Base-by-base conservation (phyloP, 805 yeast genomes). In the Kodamaea neixiangensis region DNA sequence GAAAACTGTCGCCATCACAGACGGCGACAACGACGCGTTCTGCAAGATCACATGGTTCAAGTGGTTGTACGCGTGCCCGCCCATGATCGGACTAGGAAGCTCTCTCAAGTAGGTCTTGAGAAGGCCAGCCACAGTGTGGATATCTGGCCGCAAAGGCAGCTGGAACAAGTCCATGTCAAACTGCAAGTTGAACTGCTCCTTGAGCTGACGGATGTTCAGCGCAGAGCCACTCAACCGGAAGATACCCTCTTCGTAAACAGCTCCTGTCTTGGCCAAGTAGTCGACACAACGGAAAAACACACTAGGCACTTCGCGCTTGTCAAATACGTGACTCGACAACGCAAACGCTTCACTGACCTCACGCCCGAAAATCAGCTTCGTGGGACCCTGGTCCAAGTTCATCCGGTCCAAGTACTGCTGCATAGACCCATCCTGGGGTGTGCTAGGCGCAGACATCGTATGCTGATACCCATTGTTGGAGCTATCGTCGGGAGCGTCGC, bases 151-250 rank as follows among this genome's bases (percentile, higher is more conserved):
- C 33, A 76, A 65, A 0, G 67, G 65, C 20, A 79, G 55, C 34
- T 68, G 67, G 54, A 75, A 77, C 47, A 92, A 73, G 61, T 89
- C 90, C 42, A 88, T 72, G 64, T 92, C 97, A 51, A 79, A 78
- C 4, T 78, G 75, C 10, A 65, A 73, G 63, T 91, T 89, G 71
- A 87, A 93, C 44, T 71, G 75, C 44, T 81, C 88, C 59, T 85
- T 88, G 52, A 89, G 75, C 38, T 75, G 80, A 55, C 85, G 81
- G 37, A 89, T 89, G 47, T 86, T 77, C 1, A 90, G 79, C 50
- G 91, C 87, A 34, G 96, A 89, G 3, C 98, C 98, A 67, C 92
- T 89, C 51, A 91, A 72, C 54, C 99, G 77, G 72, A 94, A 94
- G 2, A 93, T 81, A 9, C 99, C 99, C 61, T 91, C 96, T 65